Conservation (phyloP, 2,329 filamentous ascomycete species). For the Penicillium sp. region DNA sequence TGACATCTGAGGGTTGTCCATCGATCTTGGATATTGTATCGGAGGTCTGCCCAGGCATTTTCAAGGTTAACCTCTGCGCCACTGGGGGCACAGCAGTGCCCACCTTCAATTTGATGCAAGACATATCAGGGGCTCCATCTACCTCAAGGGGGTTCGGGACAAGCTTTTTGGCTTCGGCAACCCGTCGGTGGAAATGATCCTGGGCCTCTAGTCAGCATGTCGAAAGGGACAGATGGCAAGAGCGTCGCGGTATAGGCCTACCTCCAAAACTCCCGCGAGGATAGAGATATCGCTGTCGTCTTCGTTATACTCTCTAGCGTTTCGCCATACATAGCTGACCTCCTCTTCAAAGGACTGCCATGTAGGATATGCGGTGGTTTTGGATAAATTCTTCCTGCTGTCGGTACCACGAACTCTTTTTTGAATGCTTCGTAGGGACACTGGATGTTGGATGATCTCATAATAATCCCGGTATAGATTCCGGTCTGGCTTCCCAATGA, state of each 20-base stretch:
- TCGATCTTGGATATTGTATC: constrained; percentile 45
- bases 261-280: constrained; percentile 76
- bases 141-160: constrained; percentile 62
- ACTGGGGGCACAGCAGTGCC: constrained; percentile 42
- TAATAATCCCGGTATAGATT: constrained; percentile 77
- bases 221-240: not conserved
- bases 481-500: constrained; percentile 73
- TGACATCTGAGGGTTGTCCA: constrained; percentile 45
- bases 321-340: constrained; percentile 77
- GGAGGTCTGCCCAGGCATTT: constrained; percentile 61
- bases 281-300: constrained; percentile 81
- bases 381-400: constrained; percentile 61
- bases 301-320: constrained; percentile 87
- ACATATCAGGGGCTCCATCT: constrained; percentile 48
- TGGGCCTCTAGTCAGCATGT: constrained; percentile 35
- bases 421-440: constrained; percentile 73
- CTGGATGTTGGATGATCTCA: constrained; percentile 73
- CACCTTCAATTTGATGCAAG: constrained; percentile 79
- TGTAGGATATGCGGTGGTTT: constrained; percentile 68
- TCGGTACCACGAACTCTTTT: constrained; percentile 73
- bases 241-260: constrained; percentile 36
- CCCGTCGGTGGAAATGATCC: constrained; percentile 65
- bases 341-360: constrained; percentile 82
- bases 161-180: constrained; percentile 68
- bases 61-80: constrained; percentile 68